Percentiles rank a stretch among this genome's conserved stretches.
phyloP scores from a whole-genome alignment of 192 early-diverging fungal genomes.

The Backusella parvicylindrica region DNA sequence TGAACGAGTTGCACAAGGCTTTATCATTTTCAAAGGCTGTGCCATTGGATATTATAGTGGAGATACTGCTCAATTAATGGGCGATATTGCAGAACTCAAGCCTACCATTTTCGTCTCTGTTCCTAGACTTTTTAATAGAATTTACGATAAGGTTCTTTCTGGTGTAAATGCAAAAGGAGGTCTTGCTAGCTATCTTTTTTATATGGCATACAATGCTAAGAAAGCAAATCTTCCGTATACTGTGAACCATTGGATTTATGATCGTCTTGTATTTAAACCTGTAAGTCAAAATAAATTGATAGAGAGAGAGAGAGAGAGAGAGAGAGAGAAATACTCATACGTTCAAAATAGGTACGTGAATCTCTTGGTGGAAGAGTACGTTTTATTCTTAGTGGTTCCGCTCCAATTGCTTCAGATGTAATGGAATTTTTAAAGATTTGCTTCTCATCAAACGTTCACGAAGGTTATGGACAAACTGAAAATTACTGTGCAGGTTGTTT shows the following conservation, averaged over 20 bases:
- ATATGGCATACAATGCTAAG: conserved; percentile 59
- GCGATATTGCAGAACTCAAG: conserved; percentile 75
- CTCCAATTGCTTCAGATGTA: conserved; percentile 80
- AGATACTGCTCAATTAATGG: conserved; percentile 60
- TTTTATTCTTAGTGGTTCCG: conserved; percentile 78
- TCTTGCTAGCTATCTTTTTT: conserved; percentile 51
- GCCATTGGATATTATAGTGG: conserved; percentile 71
- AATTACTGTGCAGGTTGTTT: conserved; percentile 49
- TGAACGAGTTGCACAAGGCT: conserved; percentile 60
- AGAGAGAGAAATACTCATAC: conserved; percentile 5
- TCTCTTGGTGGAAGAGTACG: conserved; percentile 77
- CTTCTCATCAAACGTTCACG: conserved; percentile 72
- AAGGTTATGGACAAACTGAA: conserved; percentile 92
- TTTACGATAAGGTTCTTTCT: conserved; percentile 80
- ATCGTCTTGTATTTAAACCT: conserved; percentile 65
- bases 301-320: conserved; percentile 20
- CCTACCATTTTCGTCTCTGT: conserved; percentile 88
- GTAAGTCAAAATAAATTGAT: conserved; percentile 34
- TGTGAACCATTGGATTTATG: conserved; percentile 67
- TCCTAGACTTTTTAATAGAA: conserved; percentile 86
- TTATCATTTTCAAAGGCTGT: conserved; percentile 54
- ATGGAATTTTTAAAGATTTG: conserved; percentile 82
- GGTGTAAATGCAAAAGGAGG: conserved; percentile 67
- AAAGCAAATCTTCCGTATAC: conserved; percentile 46
- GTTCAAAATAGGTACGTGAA: conserved; percentile 37